Evolutionary conservation across 2,329 filamentous ascomycete species (phyloP), one percentile per base, ranked within the genome.

Genomic region (Huntiella decipiens): DNA sequence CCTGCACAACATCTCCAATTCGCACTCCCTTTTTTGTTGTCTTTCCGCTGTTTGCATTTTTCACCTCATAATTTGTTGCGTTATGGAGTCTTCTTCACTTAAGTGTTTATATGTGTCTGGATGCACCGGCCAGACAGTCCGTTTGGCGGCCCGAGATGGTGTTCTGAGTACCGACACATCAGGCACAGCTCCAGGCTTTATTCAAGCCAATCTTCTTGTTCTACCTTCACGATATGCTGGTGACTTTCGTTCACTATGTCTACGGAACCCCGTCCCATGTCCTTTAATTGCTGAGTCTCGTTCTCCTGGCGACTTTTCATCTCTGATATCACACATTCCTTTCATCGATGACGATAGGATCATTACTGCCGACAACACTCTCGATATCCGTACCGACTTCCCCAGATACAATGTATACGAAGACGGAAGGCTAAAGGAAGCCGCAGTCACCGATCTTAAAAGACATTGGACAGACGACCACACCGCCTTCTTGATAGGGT

Each of bases 181-280:
- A 1, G 71, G 73, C 10, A 58, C 74, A 2, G 70, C 73, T 2
- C 68, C 70, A 0, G 63, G 62, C 10, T 66, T 70, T 53, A 59
- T 79, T 11, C 74, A 79, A 61, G 73, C 74, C 35, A 79, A 79
- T 52, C 62, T 79, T 34, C 64, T 79, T 35, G 63, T 78, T 8
- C 62, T 79, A 1, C 74, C 73, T 0, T 67, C 66, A 1, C 57
- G 60, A 31, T 72, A 76, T 55, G 73, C 74, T 10, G 44, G 60
- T 13, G 70, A 77, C 55, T 79, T 78, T 56, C 65, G 68, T 10
- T 56, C 65, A 13, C 67, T 79, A 17, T 79, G 74, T 56, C 61
- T 63, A 1, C 66, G 73, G 42, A 79, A 79, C 52, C 71, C 74
- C 2, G 74, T 78, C 0, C 67, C 74, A 0, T 79, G 74, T 52